Percentiles rank a stretch among this genome's conserved stretches.
Conservation (phyloP, 2,329 filamentous ascomycete genomes). For the Conoideocrella luteorostrata region DNA sequence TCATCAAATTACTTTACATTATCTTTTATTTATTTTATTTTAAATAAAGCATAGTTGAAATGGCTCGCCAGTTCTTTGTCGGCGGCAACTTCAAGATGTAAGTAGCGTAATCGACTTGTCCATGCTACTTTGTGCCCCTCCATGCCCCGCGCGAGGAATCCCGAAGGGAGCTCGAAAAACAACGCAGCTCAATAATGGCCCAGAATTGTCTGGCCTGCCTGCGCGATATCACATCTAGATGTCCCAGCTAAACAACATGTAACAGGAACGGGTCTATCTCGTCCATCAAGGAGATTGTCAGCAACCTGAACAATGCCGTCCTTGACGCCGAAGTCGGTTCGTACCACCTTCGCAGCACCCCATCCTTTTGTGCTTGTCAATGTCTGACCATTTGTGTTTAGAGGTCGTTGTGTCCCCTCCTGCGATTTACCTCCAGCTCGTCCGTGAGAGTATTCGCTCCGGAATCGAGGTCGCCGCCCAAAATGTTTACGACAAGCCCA, state of each 20-base stretch:
- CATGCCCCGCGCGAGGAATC: slow-evolving; percentile 13
- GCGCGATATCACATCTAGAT: background rate
- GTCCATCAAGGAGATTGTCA: slow-evolving; percentile 85
- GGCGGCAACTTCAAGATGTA: slow-evolving; percentile 99
- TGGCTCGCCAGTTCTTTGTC: slow-evolving; percentile 95
- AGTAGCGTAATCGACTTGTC: slow-evolving; percentile 25
- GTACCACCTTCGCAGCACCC: slow-evolving; percentile 23
- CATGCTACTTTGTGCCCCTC: slow-evolving; percentile 19
- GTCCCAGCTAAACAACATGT: slow-evolving; percentile 9
- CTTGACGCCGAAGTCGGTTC: slow-evolving; percentile 69
- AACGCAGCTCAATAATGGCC: slow-evolving; percentile 16
- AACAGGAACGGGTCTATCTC: slow-evolving; percentile 85
- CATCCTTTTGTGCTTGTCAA: background rate
- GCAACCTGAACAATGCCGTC: slow-evolving; percentile 78
- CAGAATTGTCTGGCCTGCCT: background rate
- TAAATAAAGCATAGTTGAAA: slow-evolving; percentile 28
- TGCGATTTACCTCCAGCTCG: slow-evolving; percentile 80
- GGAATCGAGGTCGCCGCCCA: slow-evolving; percentile 85
- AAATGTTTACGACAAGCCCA: slow-evolving; percentile 96
- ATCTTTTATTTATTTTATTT: background rate
- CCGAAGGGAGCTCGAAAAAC: slow-evolving; percentile 19
- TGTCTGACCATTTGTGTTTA: slow-evolving; percentile 25
- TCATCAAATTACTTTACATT: background rate
- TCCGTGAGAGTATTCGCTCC: slow-evolving; percentile 69
- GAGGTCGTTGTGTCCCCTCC: slow-evolving; percentile 95